Conservation (phyloP, 257 asterid genomes). For the Eucommia ulmoides region DNA sequence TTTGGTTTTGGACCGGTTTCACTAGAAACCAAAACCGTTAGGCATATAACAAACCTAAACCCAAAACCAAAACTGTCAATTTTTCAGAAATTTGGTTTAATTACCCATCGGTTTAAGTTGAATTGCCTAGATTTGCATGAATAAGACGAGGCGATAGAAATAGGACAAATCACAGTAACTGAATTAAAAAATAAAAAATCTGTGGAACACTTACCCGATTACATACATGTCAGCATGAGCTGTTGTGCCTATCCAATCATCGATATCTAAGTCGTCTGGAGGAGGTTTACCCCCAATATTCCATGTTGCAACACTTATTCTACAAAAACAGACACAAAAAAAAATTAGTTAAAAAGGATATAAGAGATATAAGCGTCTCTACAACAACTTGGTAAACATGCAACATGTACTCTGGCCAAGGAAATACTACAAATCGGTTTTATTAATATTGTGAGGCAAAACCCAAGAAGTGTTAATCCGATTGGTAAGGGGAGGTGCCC, state of each 20-base stretch:
- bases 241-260: constrained; percentile 56
- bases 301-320: constrained; percentile 62
- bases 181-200: too few species aligned
- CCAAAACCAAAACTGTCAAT: too few species aligned
- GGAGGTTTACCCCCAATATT: constrained; percentile 77
- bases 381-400: neutral
- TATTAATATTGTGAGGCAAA: constrained; percentile 6
- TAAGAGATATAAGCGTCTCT: neutral
- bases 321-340: constrained; percentile 6
- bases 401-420: neutral
- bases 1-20: too few species aligned
- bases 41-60: too few species aligned
- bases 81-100: too few species aligned
- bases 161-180: too few species aligned
- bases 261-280: constrained; percentile 64
- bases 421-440: neutral
- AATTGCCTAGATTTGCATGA: too few species aligned
- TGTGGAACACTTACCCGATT: constrained; percentile 52
- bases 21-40: too few species aligned
- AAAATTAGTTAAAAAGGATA: neutral
- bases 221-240: constrained; percentile 86
- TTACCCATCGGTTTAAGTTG: too few species aligned
- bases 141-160: too few species aligned
- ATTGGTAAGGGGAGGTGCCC: too few species aligned
- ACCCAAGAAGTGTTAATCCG: too few species aligned